phyloP scores from a whole-genome alignment of 2,329 filamentous ascomycete genomes.

The Verticillium klebahnii region DNA sequence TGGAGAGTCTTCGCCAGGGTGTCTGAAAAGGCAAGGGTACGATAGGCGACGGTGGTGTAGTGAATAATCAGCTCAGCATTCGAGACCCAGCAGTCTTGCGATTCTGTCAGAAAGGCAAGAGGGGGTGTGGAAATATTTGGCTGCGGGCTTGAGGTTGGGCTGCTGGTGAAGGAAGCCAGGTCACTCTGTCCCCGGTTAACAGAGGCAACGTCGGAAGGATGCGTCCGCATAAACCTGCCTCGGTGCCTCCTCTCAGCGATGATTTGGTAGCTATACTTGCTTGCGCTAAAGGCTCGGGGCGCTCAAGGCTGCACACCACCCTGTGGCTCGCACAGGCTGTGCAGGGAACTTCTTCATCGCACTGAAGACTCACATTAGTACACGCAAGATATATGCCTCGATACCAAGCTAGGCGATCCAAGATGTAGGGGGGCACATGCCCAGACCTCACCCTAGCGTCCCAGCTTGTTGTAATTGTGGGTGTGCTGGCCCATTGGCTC shows the following conservation, averaged over 20 bases:
- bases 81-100: not conserved
- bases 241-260: not conserved
- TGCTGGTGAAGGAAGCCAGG: no score
- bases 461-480: no score
- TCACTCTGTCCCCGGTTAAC: not conserved
- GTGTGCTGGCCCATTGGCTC: no score
- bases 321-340: not conserved
- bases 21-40: not conserved
- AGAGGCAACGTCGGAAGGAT: not conserved
- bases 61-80: not conserved
- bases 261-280: no score
- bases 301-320: not conserved
- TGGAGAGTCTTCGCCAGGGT: not conserved
- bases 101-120: not conserved
- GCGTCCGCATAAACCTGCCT: not conserved
- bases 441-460: no score
- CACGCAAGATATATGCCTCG: no score
- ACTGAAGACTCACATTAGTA: not conserved
- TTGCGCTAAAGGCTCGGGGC: not conserved
- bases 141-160: not conserved
- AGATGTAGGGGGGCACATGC: no score
- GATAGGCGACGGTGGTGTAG: slow-evolving; percentile 1
- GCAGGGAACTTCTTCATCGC: not conserved
- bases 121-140: not conserved
- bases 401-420: no score